Evolutionary conservation across 176 grass and related monocot genomes (phyloP), one percentile per base, ranked within the genome.

Genomic region (Triticum monococcum): DNA sequence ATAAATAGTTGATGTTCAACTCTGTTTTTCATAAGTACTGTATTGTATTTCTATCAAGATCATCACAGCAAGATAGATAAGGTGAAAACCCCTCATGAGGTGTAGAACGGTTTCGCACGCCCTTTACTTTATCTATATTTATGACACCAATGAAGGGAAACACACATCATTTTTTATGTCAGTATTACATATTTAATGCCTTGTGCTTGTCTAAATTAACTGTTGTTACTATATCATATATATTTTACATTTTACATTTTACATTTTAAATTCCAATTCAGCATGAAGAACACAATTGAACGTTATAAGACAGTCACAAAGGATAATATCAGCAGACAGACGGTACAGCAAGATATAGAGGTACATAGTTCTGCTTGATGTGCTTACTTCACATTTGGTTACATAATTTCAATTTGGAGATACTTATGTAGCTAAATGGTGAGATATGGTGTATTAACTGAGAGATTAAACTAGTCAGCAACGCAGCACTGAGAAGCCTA

Each of bases 231-330:
- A 28, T 76, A 56, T 36, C 50, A 30, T 88, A 45, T 5, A 61
- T 26, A 72, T 5, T 20, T 18, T 54, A 54, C 16, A n/a, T 8
- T 20, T 18, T 54, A 54, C 16, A n/a, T 11, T 69, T 87, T 56
- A 32, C 36, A 54, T 54, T 38, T 83, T 38, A 24, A 35, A 46
- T 74, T 74, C 62, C 17, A 38, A 66, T 77, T 79, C 85, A 95
- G 93, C 80, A 82, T 90, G 79, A 87, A 76, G 32, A 88, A 88
- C 86, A 95, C 90, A 81, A 83, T 95, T 61, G 90, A 90, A 56
- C 93, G 93, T 9, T 95, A 95, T 80, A 90, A 20, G 70, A 86
- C 73, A 31, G 61, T 86, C 33, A 60, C 88, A 80, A 95, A 95
- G 64, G 85, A 88, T 65, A 86, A 91, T 60, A 64, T 77, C 65